phyloP scores from a whole-genome alignment of 2,329 filamentous ascomycete species.

The Eutypella sp. region DNA sequence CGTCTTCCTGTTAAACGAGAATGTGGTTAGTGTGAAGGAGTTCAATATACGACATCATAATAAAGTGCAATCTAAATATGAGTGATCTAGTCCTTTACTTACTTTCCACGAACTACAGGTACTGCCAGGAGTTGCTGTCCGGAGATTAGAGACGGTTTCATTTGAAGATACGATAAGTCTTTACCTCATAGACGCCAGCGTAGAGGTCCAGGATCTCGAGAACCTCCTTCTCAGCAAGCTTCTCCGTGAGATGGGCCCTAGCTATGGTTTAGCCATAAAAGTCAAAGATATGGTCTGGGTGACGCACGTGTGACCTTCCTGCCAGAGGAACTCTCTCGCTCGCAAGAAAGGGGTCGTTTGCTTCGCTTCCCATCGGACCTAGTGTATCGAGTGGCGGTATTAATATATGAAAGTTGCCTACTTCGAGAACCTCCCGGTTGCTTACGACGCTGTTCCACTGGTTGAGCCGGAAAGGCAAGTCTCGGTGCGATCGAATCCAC shows the following conservation, averaged over 20 bases:
- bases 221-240: slow-evolving; percentile 78
- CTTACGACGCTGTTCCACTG: slow-evolving; percentile 83
- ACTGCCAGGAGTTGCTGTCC: slow-evolving; percentile 76
- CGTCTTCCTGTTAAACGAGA: slow-evolving; percentile 65
- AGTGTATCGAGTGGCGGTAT: neutral
- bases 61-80: too few species aligned
- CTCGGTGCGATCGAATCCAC: slow-evolving; percentile 94
- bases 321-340: slow-evolving; percentile 95
- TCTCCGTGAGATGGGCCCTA: slow-evolving; percentile 81
- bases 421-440: neutral
- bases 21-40: too few species aligned
- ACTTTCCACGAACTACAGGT: slow-evolving; percentile 79
- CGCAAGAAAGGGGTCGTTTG: slow-evolving; percentile 82
- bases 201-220: slow-evolving; percentile 91
- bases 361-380: slow-evolving; percentile 93
- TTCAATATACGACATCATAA: too few species aligned
- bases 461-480: slow-evolving; percentile 89
- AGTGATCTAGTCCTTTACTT: neutral
- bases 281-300: neutral
- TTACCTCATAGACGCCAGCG: slow-evolving; percentile 74
- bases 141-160: neutral
- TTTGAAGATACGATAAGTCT: neutral
- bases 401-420: neutral
- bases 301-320: slow-evolving; percentile 72
- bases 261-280: slow-evolving; percentile 10